Conservation (phyloP, 2,329 filamentous ascomycete genomes). For the Fusarium sp. region DNA sequence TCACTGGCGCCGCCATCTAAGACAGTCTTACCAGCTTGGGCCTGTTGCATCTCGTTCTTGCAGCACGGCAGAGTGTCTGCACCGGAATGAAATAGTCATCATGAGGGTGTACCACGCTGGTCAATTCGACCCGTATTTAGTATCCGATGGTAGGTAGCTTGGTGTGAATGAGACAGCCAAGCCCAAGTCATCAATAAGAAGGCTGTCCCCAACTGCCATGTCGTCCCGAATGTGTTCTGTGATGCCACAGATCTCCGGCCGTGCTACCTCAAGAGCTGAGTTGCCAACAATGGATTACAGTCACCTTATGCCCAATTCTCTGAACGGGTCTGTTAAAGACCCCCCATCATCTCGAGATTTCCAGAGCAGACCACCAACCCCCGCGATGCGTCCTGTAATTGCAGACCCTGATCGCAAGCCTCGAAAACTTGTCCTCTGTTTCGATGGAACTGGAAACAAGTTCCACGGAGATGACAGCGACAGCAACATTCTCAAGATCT, state of each 20-base stretch:
- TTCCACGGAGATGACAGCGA: conserved; percentile 73
- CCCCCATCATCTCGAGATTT: conserved; percentile 36
- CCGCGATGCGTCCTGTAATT: conserved; percentile 35
- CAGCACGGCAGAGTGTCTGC: conserved; percentile 11
- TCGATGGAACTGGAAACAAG: conserved; percentile 74
- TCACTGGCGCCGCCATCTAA: conserved; percentile 26
- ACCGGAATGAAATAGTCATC: conserved; percentile 25
- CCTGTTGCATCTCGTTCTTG: conserved; percentile 18
- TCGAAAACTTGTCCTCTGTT: conserved; percentile 70
- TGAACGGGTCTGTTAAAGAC: conserved; percentile 31
- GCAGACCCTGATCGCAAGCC: conserved; percentile 41
- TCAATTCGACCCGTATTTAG: neutral
- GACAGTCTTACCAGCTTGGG: conserved; percentile 40
- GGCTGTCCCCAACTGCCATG: conserved; percentile 18
- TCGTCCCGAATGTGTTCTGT: neutral
- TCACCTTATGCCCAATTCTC: conserved; percentile 43
- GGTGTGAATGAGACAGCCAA: conserved; percentile 31
- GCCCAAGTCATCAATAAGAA: conserved; percentile 23
- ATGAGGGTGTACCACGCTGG: conserved; percentile 4
- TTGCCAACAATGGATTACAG: conserved; percentile 44
- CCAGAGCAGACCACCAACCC: conserved; percentile 43
- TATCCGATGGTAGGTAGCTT: conserved; percentile 12
- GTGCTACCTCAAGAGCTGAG: neutral
- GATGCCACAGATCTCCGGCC: conserved; percentile 8
- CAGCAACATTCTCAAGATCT: conserved; percentile 78